Evolutionary conservation across 106 monocot species (phyloP), one percentile per base, ranked within the genome.

Genomic region (Allium cepa): DNA sequence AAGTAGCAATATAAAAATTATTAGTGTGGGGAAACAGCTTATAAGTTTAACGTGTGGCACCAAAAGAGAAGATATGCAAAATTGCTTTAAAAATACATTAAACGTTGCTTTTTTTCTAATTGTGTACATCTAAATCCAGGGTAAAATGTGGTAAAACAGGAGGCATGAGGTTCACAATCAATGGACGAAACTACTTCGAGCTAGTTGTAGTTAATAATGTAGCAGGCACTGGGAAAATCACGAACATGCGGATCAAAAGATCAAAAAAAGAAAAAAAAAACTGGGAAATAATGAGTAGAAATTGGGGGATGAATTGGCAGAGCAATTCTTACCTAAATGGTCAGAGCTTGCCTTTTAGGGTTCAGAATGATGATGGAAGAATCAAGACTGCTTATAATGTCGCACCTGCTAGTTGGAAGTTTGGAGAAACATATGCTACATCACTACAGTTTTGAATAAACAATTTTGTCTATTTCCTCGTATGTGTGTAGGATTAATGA

Each of bases 231-330:
- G 90, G 90, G 0, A 68, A 60, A 2, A 49, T 90, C 47, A 13
- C 75, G 2, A 46, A n/a, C 1, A 67, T 78, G 68, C 74, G 69
- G 93, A 62, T 93, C 63, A 83, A 84, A 26, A 88, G 85, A 7
- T 64, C 79, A 7, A 71, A 63, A 26, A 85, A 77, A 3, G n/a
- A n/a, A n/a, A 22, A 22, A 22, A 22, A 22, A 22, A 18, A 26
- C 15, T 89, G 88, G 89, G 52, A 63, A 55, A 14, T 48, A 15
- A 79, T 93, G 89, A 79, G 70, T 50, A 69, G 81, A 76, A 93
- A 93, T 78, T 93, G 89, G 89, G 93, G 93, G 36, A 27, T 53
- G 27, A 79, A 81, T 59, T 90, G 86, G 86, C 81, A 87, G 66
- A 73, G 53, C 73, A 59, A 76, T 66, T 61, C 76, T 3, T 62